These are phyloP conservation scores for Aspergillus sclerotioniger DNA, from an alignment of 495 filamentous ascomycete genomes.

Conservation along the genomic window DNA sequence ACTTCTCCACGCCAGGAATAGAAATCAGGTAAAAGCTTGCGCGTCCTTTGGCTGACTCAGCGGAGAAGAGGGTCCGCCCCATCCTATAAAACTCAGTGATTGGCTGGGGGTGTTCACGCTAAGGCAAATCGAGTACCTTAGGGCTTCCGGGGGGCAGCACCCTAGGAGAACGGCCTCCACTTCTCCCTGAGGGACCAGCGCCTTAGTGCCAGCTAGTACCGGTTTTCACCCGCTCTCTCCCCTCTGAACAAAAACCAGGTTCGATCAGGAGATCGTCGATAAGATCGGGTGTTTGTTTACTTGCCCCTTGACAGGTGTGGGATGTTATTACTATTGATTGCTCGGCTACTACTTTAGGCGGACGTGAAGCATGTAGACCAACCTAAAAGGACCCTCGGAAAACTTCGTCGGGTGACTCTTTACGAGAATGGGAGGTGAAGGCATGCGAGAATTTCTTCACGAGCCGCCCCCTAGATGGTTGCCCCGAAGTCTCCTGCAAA, in stretches of 20 bases:
- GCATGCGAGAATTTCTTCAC: neutral
- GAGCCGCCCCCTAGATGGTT: neutral
- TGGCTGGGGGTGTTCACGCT: neutral
- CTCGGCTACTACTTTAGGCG: neutral
- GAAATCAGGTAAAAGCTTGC: conserved; percentile 34
- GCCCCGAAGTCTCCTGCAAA: neutral
- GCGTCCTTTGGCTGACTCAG: conserved; percentile 41
- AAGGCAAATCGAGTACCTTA: neutral
- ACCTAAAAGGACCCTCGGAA: neutral
- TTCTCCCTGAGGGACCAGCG: conserved; percentile 1
- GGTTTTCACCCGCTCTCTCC: neutral
- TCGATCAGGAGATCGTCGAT: conserved; percentile 14
- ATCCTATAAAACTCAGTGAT: neutral
- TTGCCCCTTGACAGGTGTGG: neutral
- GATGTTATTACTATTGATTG: neutral
- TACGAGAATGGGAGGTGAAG: neutral
- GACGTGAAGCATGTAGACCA: neutral
- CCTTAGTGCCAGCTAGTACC: too few relatives aligned
- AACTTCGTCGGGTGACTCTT: neutral
- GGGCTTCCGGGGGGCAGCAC: conserved; percentile 7
- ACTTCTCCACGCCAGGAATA: conserved; percentile 29
- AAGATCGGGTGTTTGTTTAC: conserved; percentile 14
- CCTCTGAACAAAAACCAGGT: neutral
- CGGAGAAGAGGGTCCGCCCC: conserved; percentile 1
- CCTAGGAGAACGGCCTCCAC: conserved; percentile 7